A percentile compares a stretch with the other conserved stretches of the same genome.
Conservation (phyloP, 2,329 filamentous ascomycete genomes). For the Pyricularia sp. region DNA sequence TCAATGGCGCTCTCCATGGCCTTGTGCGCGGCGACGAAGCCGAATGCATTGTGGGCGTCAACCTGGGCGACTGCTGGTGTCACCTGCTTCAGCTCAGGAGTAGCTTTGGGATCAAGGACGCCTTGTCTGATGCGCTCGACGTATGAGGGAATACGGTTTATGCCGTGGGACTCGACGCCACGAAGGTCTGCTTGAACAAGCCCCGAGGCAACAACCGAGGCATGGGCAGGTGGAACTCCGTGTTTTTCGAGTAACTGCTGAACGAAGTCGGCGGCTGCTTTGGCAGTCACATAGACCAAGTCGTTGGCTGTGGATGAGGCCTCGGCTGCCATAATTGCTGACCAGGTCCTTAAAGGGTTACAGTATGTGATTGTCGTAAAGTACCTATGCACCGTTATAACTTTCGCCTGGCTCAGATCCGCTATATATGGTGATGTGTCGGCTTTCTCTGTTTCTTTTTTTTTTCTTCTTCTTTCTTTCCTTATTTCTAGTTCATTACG, state of each 20-base stretch:
- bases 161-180: constrained; percentile 15
- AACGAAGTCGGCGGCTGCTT: constrained; percentile 1
- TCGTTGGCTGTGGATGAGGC: background rate
- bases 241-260: constrained; percentile 5
- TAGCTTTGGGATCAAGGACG: constrained; percentile 11
- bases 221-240: constrained; percentile 13
- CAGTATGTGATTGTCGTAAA: background rate
- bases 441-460: background rate
- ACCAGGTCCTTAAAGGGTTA: background rate
- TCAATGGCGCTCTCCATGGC: constrained; percentile 54
- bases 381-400: background rate
- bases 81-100: constrained; percentile 10
- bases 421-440: background rate
- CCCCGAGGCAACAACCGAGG: constrained; percentile 9
- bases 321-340: constrained; percentile 1
- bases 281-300: background rate
- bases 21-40: constrained; percentile 14
- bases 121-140: constrained; percentile 12
- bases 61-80: constrained; percentile 16
- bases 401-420: background rate
- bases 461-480: background rate
- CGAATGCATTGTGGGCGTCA: constrained; percentile 16
- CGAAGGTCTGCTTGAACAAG: constrained; percentile 14
- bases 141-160: constrained; percentile 13
- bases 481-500: background rate